A percentile compares a stretch with the other conserved stretches of the same genome.
These are phyloP conservation scores for Polymyxa betae DNA, from an alignment of 208 protist genomes.

Conservation along the genomic window DNA sequence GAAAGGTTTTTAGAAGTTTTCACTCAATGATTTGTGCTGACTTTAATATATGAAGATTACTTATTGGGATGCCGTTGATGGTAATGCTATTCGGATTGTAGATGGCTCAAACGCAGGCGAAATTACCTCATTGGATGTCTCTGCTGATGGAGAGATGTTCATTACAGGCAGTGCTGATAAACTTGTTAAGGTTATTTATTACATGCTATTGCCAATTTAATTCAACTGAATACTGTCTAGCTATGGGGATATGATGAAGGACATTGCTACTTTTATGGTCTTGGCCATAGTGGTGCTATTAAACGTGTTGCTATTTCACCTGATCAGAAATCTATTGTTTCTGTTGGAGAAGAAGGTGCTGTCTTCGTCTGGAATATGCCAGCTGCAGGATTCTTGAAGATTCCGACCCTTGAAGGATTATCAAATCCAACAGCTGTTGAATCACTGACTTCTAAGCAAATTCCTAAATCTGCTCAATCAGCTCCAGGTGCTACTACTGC, in stretches of 20 bases:
- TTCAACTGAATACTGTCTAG: no score
- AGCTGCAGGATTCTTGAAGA: not conserved
- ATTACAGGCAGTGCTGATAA: slow-evolving; percentile 87
- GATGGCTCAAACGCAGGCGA: slow-evolving; percentile 83
- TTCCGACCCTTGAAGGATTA: no score
- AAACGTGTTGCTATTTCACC: slow-evolving; percentile 84
- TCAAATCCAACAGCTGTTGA: no score
- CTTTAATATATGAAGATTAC: no score
- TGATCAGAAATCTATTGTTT: slow-evolving; percentile 84
- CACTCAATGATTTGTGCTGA: slow-evolving; percentile 36
- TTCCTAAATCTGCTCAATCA: no score
- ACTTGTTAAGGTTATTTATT: slow-evolving; percentile 89
- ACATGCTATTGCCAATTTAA: no score
- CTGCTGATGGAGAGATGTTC: slow-evolving; percentile 83
- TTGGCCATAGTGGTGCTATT: slow-evolving; percentile 88
- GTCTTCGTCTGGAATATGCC: slow-evolving; percentile 84
- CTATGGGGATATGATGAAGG: slow-evolving; percentile 87
- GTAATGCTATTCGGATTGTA: slow-evolving; percentile 86
- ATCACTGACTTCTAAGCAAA: no score
- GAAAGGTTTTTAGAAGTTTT: slow-evolving; percentile 64
- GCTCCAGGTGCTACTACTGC: no score
- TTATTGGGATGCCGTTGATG: slow-evolving; percentile 92
- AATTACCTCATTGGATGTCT: slow-evolving; percentile 85
- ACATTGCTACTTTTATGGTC: slow-evolving; percentile 70
- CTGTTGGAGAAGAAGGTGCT: slow-evolving; percentile 86